Base-by-base conservation (phyloP, 768 basidiomycete genomes). In the Tricholoma bakamatsutake region DNA sequence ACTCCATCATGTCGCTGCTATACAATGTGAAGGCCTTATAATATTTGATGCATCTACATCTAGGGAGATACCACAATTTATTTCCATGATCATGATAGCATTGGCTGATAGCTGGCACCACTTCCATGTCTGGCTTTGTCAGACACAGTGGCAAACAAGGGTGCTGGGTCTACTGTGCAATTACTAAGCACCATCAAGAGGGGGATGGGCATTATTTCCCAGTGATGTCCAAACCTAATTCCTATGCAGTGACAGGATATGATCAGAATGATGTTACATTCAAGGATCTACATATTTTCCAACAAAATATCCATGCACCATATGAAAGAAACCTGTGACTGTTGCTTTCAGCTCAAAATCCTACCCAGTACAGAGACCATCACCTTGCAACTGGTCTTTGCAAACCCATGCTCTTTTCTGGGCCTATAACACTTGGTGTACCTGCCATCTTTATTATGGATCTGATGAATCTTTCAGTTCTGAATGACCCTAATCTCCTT, bases 401-500 rank as follows among this genome's bases (percentile, higher is more conserved):
- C 35, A 37, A 37, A 11, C 27, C 34, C 30, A 70, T 61, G 1
- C 63, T 80, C 9, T 67, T 80, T 18, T 61, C 62, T 13, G 73
- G 73, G 1, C 61, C 80, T 8, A 17, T 45, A 0, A 65, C 52
- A 0, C 65, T 77, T 8, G 62, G 64, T 0, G 51, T 76, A 4
- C 76, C 76, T 0, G 28, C 47, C 0, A 67, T 65, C 24, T 79
- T 78, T 60, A 56, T 64, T 0, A 64, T 69, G 1, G 77, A 81
- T 55, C n/a, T 69, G 0, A 81, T 81, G 77, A 75, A 79, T 57
- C 63, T 74, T 0, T 17, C 64, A 3, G 55, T 56, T 4, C 56
- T 75, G 48, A 69, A 68, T 21, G 66, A 79, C 49, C 68, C 71
- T 4, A 74, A 77, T 62, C 21, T 24, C 21, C 21, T 24, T 24